phyloP scores from a whole-genome alignment of 2,329 filamentous ascomycete genomes.

The Anthostomella pinea region DNA sequence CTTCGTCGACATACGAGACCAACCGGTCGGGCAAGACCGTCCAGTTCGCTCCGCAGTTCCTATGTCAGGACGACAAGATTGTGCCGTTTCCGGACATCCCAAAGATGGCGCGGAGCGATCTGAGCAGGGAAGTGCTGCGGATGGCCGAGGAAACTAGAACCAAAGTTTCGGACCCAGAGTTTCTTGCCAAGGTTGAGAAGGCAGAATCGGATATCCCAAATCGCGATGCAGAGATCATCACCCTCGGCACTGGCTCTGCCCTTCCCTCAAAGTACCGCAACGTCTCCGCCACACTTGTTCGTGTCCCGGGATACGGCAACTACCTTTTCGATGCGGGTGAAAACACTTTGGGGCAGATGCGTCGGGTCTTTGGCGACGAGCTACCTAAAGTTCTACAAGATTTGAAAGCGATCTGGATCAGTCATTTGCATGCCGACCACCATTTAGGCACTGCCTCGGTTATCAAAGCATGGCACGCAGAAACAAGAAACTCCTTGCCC shows the following conservation, averaged over 20 bases:
- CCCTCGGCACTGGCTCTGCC: conserved; percentile 88
- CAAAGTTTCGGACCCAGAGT: conserved; percentile 23
- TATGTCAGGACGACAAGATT: conserved; percentile 45
- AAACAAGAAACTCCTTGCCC: conserved; percentile 36
- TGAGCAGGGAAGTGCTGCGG: conserved; percentile 43
- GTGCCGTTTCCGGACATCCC: conserved; percentile 48
- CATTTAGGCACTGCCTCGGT: conserved; percentile 81
- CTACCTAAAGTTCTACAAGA: conserved; percentile 74
- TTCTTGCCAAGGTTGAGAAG: conserved; percentile 38
- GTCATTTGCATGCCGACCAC: conserved; percentile 94
- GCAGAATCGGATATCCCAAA: conserved; percentile 65
- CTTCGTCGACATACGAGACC: conserved; percentile 32
- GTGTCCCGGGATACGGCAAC: conserved; percentile 80
- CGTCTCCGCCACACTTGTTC: conserved; percentile 82
- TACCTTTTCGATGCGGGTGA: conserved; percentile 92
- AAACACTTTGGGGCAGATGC: conserved; percentile 84
- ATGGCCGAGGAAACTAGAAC: conserved; percentile 50
- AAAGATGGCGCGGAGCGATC: conserved; percentile 37
- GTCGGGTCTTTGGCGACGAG: conserved; percentile 64
- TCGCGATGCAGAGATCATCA: conserved; percentile 76
- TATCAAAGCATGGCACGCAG: conserved; percentile 77
- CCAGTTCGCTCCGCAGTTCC: conserved; percentile 45
- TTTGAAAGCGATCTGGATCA: conserved; percentile 84
- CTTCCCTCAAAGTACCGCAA: conserved; percentile 92
- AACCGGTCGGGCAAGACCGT: conserved; percentile 45